Evolutionary conservation across 768 basidiomycete genomes (phyloP), one percentile per base, ranked within the genome.

Genomic region (Clavaria fumosa): DNA sequence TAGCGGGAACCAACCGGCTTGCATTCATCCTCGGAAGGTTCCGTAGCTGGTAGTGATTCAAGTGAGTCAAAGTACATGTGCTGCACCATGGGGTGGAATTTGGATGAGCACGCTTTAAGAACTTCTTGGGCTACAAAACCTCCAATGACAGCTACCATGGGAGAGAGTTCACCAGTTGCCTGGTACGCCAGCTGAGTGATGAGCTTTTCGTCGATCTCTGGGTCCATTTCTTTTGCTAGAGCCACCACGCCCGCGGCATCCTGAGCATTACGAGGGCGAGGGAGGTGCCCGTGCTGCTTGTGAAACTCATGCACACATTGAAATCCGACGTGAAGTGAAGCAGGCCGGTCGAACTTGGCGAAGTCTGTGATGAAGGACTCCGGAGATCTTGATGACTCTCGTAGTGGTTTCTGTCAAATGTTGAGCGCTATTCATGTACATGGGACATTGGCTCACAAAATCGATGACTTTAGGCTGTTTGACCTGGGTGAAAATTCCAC

Each of bases 111-210:
- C 2, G 93, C 91, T 59, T 99, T 99, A 47, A 99, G 69, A 15
- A 89, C 84, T 53, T 99, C 95, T 57, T 99, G 95, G 5, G 93
- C 95, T 38, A 96, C 89, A 51, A 97, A 97, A 3, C 89, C 95
- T 45, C 95, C 95, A 42, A 96, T 70, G 35, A 97, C 89, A 12
- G 95, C 93, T 40, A 81, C 73, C 41, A 97, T 62, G 11, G 95
- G 93, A 14, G 90, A 69, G 23, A 99, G 52, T 50, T 95, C 86
- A 2, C 95, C 95, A 7, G 72, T 66, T 0, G 95, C 89, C 54
- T 99, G 91, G 59, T 76, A 97, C 1, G 91, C 63, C 6, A 99
- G 63, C 55, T 95, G 86, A 34, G 73, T 72, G 15, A 96, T 52
- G 15, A 85, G 53, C 50, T 84, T 83, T 51, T 91, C 83, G 47